Base-by-base conservation (phyloP, 108 stramenopile genomes). In the Cyclotella kingstonii region DNA sequence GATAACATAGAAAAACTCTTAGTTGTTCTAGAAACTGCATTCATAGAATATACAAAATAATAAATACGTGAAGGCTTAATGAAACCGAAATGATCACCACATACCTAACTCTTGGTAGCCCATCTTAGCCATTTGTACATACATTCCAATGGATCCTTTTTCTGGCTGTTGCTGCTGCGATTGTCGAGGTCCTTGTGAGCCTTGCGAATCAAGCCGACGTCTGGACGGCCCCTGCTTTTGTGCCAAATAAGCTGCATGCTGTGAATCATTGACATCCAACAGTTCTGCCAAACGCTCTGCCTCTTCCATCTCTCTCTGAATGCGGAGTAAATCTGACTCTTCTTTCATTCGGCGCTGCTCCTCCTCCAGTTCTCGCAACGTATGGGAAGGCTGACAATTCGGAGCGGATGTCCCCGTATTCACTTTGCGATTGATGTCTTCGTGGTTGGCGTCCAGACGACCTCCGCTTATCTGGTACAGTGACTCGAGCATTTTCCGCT, bases 351-450 rank as follows among this genome's bases (percentile, higher is more conserved):
- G n/a, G n/a, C n/a, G n/a, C n/a, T n/a, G n/a, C n/a, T 40, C 68
- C 31, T 45, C 31, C 25, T 64, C 69, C 23, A 59, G 58, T 42
- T 63, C 70, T 29, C 31, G 41, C 23, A 67, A 46, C 0, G 85
- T 86, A 57, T 91, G 86, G 38, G 82, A 75, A 22, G 90, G 90
- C 49, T 91, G 90, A 50, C 86, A 88, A 54, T 85, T 84, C 9
- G 86, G 77, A 14, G 85, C 90, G 0, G 85, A 39, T 7, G 90
- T 87, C 9, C 90, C 90, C 31, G 65, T 18, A 56, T 91, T 91
- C 11, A 91, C 59, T 29, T 70, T 44, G 40, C 68, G 49, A 39
- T 91, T 83, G 19, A 87, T 80, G 31, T 84, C 73, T 17, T 81
- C 81, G 45, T 61, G 68, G 40, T 89, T 51, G 51, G 34, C 42